phyloP scores from a whole-genome alignment of 202 grass and related monocot genomes.

The Cymbopogon flexuosus region DNA sequence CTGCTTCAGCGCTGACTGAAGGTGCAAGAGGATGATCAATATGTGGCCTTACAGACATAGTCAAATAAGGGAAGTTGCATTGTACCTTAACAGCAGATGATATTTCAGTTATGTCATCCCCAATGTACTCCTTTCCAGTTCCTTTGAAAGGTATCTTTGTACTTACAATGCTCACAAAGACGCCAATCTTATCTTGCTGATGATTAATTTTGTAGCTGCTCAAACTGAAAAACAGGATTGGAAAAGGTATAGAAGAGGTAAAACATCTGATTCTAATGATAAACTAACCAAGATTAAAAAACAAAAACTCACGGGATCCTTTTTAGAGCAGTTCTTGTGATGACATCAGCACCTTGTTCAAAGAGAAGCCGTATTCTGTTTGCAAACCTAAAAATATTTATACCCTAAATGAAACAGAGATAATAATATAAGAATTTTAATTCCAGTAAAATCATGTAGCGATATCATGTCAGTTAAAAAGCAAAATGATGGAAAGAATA shows the following conservation, averaged over 20 bases:
- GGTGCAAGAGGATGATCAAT: conserved; percentile 17
- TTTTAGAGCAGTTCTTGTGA: conserved; percentile 91
- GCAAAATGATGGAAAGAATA: background rate
- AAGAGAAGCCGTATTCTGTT: conserved; percentile 94
- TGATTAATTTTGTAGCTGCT: conserved; percentile 93
- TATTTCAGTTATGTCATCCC: conserved; percentile 94
- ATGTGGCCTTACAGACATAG: background rate
- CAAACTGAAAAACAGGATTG: conserved; percentile 55
- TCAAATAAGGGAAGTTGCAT: background rate
- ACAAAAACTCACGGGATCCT: conserved; percentile 65
- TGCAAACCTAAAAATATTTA: conserved; percentile 97
- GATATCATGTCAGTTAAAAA: conserved; percentile 22
- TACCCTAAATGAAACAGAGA: conserved; percentile 49
- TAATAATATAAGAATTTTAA: background rate
- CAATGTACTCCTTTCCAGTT: conserved; percentile 94
- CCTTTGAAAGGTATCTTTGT: conserved; percentile 99
- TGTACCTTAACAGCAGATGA: conserved; percentile 78
- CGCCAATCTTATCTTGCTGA: conserved; percentile 85
- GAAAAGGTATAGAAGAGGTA: background rate
- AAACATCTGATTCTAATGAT: background rate
- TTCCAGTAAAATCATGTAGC: background rate
- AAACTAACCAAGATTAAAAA: conserved; percentile 1
- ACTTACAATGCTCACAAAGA: conserved; percentile 95
- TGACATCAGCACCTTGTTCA: conserved; percentile 92
- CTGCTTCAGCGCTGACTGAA: conserved; percentile 77